Base-by-base conservation (phyloP, 2,329 filamentous ascomycete genomes). In the Aspergillus fructus region DNA sequence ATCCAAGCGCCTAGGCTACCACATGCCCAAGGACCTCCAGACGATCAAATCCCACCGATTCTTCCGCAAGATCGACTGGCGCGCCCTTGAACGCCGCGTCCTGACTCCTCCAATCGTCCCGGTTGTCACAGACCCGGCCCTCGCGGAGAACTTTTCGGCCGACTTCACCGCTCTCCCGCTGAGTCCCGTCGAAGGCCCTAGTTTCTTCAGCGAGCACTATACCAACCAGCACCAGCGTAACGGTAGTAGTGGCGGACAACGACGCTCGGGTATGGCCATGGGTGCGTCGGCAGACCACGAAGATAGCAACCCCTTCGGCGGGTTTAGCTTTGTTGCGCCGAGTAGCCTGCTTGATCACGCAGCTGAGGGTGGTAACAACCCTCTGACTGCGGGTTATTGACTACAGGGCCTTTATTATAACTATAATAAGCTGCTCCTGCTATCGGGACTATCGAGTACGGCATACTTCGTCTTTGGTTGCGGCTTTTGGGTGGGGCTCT, bases 61-160 rank as follows among this genome's bases (percentile, higher is more conserved):
- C 81, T 99, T 99, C 84, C 87, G 90, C 70, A 94, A 91, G 79
- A 96, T 99, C 68, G 88, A 99, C 77, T 99, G 94, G 94, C 88
- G 87, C 76, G 89, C 87, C 67, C 83, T 99, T 13, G 91, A 89
- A 61, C 86, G 85, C 27, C 85, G 93, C 37, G 91, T 97, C 74
- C 66, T 96, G 47, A 88, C 90, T 66, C 90, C 94, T 1, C 94
- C 94, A 0, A 97, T 99, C 66, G 86, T 89, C 71, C 94, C 94
- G 15, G 82, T 97, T 68, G 93, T 99, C 69, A 97, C 94, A 0
- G 92, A 99, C 68, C 94, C 94, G 0, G 93, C 96, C 73, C 81
- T 97, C 46, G 94, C 94, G 0, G 96, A 99, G 83, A 99, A 99
- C 77, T 99, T 99, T 76, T 85, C 90, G 0, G 80, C 82, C n/a